phyloP scores from a whole-genome alignment of 192 early-diverging fungal genomes.

The Coemansia sp. region DNA sequence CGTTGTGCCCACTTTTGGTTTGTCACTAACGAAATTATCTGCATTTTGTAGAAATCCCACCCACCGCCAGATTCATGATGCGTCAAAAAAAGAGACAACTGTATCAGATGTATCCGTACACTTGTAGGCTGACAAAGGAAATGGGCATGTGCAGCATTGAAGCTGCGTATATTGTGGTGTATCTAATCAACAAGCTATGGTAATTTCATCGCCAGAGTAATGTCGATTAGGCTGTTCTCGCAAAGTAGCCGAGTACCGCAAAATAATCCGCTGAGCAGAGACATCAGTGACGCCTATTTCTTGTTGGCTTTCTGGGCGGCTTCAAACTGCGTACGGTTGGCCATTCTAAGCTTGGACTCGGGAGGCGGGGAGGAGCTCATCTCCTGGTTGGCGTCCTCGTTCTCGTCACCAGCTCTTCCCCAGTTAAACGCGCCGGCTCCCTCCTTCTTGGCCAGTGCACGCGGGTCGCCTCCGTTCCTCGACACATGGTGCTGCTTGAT shows the following conservation, averaged over 20 bases:
- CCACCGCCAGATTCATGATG: not conserved
- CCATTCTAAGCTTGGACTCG: conserved; percentile 18
- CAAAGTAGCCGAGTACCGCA: not conserved
- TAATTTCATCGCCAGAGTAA: not conserved
- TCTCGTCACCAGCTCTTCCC: conserved; percentile 16
- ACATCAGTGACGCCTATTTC: not conserved
- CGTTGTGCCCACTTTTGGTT: not conserved
- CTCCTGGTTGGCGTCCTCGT: conserved; percentile 5
- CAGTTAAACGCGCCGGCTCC: conserved; percentile 39
- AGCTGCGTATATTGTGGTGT: not conserved
- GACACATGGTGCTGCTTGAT: conserved; percentile 41
- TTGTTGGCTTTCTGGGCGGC: conserved; percentile 13
- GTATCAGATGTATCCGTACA: not conserved
- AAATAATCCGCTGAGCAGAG: not conserved
- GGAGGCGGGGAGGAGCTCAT: conserved; percentile 4
- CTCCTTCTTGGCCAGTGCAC: conserved; percentile 31
- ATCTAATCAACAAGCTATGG: not conserved
- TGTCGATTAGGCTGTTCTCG: not conserved
- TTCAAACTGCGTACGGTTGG: conserved; percentile 21
- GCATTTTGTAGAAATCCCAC: not conserved
- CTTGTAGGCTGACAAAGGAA: not conserved
- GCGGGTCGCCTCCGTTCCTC: conserved; percentile 32
- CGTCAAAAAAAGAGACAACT: not conserved
- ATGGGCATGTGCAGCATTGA: not conserved
- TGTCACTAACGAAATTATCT: not conserved